These are phyloP conservation scores for Leccinum obscurum DNA, from an alignment of 768 basidiomycete species.

Conservation along the genomic window DNA sequence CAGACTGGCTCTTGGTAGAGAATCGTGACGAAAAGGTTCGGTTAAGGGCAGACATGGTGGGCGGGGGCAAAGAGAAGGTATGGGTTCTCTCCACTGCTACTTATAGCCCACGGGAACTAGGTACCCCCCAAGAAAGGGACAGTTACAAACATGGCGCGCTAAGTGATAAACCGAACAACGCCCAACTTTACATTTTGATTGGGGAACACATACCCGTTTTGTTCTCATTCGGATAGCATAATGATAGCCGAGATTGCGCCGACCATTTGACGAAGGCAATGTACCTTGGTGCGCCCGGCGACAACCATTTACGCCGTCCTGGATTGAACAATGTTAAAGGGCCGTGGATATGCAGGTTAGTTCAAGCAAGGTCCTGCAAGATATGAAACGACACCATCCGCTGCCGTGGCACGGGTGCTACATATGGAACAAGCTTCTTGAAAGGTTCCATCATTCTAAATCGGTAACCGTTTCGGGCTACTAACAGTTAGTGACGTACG, in stretches of 20 bases:
- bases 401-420: too few species aligned
- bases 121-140: constrained; percentile 20
- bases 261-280: not conserved
- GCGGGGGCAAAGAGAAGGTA: constrained; percentile 6
- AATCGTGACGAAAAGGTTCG: constrained; percentile 33
- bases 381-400: not conserved
- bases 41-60: constrained; percentile 29
- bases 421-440: not conserved
- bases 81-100: constrained; percentile 9
- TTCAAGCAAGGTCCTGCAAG: not conserved
- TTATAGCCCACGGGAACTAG: constrained; percentile 25
- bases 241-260: not conserved
- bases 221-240: constrained; percentile 1
- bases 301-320: not conserved
- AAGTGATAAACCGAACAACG: constrained; percentile 24
- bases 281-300: not conserved
- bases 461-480: not conserved
- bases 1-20: constrained; percentile 27
- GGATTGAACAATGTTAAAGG: not conserved
- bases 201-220: not conserved
- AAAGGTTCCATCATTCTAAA: not conserved
- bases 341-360: not conserved
- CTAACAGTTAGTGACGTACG: not conserved
- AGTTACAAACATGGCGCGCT: constrained; percentile 8
- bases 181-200: constrained; percentile 8